These are phyloP conservation scores for Trichophyton schoenleinii DNA, from an alignment of 2,329 filamentous ascomycete genomes.

Conservation along the genomic window DNA sequence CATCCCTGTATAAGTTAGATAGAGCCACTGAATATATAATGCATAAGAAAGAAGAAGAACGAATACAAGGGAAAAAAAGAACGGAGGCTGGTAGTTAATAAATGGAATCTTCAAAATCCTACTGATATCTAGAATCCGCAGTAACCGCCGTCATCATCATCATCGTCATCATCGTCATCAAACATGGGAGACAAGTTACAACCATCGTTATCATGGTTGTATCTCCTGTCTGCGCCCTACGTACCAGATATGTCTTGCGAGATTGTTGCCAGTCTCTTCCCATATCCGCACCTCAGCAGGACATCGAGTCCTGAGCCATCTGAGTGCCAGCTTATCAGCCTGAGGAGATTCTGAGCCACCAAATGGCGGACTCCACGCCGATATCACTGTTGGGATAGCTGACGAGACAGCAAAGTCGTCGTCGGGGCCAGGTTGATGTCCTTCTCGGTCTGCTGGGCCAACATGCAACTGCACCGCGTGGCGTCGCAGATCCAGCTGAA, in stretches of 20 bases:
- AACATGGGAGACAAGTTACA: not conserved
- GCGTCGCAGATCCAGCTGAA: conserved; percentile 2
- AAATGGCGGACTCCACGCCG: conserved; percentile 42
- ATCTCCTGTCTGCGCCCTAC: conserved; percentile 8
- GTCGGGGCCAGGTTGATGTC: conserved; percentile 11
- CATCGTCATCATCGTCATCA: no score
- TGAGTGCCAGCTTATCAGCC: conserved; percentile 43
- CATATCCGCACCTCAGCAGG: conserved; percentile 40
- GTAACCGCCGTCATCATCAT: not conserved
- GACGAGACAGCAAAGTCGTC: conserved; percentile 20
- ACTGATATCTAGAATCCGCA: not conserved
- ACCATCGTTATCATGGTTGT: not conserved
- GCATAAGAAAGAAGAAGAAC: no score
- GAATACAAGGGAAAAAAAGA: not conserved
- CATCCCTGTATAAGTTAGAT: conserved; percentile 35
- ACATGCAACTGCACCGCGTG: conserved; percentile 6
- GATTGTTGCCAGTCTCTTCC: conserved; percentile 61
- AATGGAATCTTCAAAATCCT: not conserved
- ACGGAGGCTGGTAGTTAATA: not conserved
- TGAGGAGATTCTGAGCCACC: conserved; percentile 30
- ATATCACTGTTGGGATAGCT: conserved; percentile 38
- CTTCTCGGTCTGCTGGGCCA: conserved; percentile 6
- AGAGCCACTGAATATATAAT: not conserved
- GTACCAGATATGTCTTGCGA: conserved; percentile 59
- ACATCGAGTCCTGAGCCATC: conserved; percentile 38